Evolutionary conservation across 106 monocot genomes (phyloP).

Genomic region (Cymbidium sinense): DNA sequence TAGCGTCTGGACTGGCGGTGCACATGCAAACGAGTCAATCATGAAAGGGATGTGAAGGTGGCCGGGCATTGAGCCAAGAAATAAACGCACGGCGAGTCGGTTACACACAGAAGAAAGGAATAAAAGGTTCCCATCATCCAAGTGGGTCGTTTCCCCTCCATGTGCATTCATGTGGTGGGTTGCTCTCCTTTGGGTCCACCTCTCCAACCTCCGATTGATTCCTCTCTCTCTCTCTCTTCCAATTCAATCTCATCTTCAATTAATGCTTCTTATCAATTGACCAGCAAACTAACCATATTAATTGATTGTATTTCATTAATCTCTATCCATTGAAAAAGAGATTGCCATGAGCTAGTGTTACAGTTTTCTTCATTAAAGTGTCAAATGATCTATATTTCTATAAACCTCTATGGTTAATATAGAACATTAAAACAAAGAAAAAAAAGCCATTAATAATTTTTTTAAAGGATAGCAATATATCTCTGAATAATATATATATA

Average conservation of each 20-base stretch:
- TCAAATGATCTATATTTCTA: too few relatives aligned
- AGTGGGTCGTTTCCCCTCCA: constrained; percentile 25
- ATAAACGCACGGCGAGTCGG: background rate
- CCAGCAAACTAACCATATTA: too few relatives aligned
- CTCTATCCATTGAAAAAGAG: too few relatives aligned
- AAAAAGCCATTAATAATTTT: too few relatives aligned
- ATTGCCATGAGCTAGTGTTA: too few relatives aligned
- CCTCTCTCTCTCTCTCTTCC: constrained; percentile 9
- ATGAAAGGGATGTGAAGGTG: background rate
- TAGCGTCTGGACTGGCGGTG: too few relatives aligned
- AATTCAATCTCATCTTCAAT: background rate
- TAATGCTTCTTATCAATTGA: background rate
- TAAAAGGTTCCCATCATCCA: constrained; percentile 12
- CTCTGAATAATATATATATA: too few relatives aligned
- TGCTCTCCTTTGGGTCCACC: constrained; percentile 25
- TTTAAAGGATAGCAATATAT: too few relatives aligned
- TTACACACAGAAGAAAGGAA: background rate
- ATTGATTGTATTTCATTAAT: background rate
- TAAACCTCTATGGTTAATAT: too few relatives aligned
- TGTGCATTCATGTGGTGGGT: constrained; percentile 58
- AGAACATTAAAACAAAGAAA: too few relatives aligned
- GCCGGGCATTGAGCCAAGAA: background rate
- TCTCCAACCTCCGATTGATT: background rate
- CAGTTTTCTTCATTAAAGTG: too few relatives aligned
- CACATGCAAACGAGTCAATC: too few relatives aligned